Conservation (phyloP, 805 yeast genomes). For the Suhomyces sp. region DNA sequence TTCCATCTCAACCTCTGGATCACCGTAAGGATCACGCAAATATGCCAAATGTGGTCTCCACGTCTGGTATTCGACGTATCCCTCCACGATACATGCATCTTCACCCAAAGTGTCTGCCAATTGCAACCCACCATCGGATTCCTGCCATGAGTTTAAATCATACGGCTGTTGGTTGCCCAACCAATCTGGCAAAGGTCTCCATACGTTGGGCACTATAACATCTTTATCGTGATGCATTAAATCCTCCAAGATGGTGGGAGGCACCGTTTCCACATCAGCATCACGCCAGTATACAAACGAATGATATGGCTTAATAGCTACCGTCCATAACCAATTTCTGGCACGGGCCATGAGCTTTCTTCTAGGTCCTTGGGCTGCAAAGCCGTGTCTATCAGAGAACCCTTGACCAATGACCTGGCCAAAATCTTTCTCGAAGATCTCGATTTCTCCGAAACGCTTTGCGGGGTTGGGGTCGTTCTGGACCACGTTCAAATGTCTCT, state of each 20-base stretch:
- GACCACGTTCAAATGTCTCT: slow-evolving; percentile 53
- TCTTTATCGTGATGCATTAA: slow-evolving; percentile 89
- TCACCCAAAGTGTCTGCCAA: slow-evolving; percentile 77
- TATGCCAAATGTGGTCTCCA: slow-evolving; percentile 98
- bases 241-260: slow-evolving; percentile 83
- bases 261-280: slow-evolving; percentile 92
- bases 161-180: slow-evolving; percentile 82
- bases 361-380: slow-evolving; percentile 94
- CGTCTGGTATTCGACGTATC: slow-evolving; percentile 94
- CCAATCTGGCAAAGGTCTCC: slow-evolving; percentile 90
- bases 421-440: slow-evolving; percentile 87
- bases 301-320: slow-evolving; percentile 87
- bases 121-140: slow-evolving; percentile 76
- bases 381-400: slow-evolving; percentile 90
- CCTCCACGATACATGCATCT: slow-evolving; percentile 96
- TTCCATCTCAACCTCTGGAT: slow-evolving; percentile 89
- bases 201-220: slow-evolving; percentile 91
- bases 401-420: slow-evolving; percentile 94
- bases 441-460: slow-evolving; percentile 79
- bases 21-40: slow-evolving; percentile 91
- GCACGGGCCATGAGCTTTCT: slow-evolving; percentile 95
- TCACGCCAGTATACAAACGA: slow-evolving; percentile 98
- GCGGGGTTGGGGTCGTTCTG: slow-evolving; percentile 63
- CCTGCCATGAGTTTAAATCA: slow-evolving; percentile 84
- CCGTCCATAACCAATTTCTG: slow-evolving; percentile 87